Percentiles rank a stretch among this genome's conserved stretches.
phyloP scores from a whole-genome alignment of 2,329 filamentous ascomycete genomes.

The Lachnum nothofagi region DNA sequence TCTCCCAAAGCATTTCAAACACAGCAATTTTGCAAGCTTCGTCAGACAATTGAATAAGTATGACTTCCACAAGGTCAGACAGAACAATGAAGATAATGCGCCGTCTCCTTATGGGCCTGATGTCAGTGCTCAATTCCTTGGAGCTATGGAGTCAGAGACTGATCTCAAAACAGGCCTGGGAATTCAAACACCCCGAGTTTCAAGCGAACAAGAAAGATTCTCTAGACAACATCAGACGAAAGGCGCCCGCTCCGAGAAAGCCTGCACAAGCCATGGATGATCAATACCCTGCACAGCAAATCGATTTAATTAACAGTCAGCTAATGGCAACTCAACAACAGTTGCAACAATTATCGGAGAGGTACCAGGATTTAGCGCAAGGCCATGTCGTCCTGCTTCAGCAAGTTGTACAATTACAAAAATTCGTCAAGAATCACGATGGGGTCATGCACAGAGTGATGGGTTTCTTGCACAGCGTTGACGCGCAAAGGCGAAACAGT shows the following conservation, averaged over 20 bases:
- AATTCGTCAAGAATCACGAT: constrained; percentile 63
- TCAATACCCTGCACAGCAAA: constrained; percentile 75
- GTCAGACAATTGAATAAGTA: constrained; percentile 95
- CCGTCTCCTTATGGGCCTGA: constrained; percentile 76
- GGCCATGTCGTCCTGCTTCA: constrained; percentile 58
- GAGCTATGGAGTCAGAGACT: constrained; percentile 1
- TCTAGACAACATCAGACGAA: constrained; percentile 90
- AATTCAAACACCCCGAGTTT: constrained; percentile 97
- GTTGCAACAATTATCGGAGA: constrained; percentile 78
- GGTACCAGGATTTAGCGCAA: constrained; percentile 70
- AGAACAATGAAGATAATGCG: constrained; percentile 80
- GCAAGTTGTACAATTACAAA: constrained; percentile 56
- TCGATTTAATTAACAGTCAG: constrained; percentile 82
- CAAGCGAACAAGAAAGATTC: constrained; percentile 93
- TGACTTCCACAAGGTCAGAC: constrained; percentile 96
- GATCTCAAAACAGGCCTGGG: constrained; percentile 64
- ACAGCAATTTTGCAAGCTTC: constrained; percentile 97
- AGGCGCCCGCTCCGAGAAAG: constrained; percentile 88
- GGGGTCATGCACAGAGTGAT: constrained; percentile 67
- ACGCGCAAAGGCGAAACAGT: constrained; percentile 60
- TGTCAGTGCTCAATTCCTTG: constrained; percentile 43
- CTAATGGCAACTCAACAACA: constrained; percentile 88
- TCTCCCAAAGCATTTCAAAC: constrained; percentile 96
- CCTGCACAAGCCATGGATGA: constrained; percentile 58
- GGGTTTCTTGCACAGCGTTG: constrained; percentile 60